A percentile compares a stretch with the other conserved stretches of the same genome.
These are phyloP conservation scores for Mikania micrantha DNA, from an alignment of 129 eudicot genomes.

Conservation along the genomic window DNA sequence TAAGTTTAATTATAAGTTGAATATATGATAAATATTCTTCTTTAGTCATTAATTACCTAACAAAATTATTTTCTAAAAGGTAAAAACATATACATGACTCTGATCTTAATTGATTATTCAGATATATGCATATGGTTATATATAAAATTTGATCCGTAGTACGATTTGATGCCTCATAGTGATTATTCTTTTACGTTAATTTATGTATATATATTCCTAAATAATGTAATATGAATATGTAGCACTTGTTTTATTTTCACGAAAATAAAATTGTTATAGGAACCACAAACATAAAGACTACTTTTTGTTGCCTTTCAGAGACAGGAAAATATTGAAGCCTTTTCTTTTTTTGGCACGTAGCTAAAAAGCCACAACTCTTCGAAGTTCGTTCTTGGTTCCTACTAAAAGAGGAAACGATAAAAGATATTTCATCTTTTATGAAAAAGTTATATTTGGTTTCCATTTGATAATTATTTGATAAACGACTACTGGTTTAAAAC, in stretches of 20 bases:
- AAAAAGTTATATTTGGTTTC: not conserved
- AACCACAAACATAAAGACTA: not conserved
- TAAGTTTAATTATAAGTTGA: too few relatives aligned
- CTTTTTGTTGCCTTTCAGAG: conserved; percentile 4
- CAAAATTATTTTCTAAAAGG: too few relatives aligned
- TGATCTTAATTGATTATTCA: too few relatives aligned
- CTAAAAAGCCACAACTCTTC: conserved; percentile 1
- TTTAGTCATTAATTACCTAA: too few relatives aligned
- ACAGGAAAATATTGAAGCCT: not conserved
- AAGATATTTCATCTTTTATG: not conserved
- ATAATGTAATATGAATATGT: not conserved
- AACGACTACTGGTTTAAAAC: too few relatives aligned
- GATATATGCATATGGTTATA: too few relatives aligned
- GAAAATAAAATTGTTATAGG: not conserved
- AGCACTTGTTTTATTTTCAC: not conserved
- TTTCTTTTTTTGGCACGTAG: conserved; percentile 6
- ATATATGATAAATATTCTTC: too few relatives aligned
- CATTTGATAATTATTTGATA: not conserved
- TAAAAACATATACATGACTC: too few relatives aligned
- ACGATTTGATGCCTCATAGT: too few relatives aligned
- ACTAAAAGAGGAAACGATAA: not conserved
- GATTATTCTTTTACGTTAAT: too few relatives aligned
- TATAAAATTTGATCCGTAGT: too few relatives aligned
- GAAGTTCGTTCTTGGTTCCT: not conserved
- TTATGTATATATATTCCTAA: too few relatives aligned